phyloP scores from a whole-genome alignment of 2,329 filamentous ascomycete species.

The Pseudogymnoascus sp. region DNA sequence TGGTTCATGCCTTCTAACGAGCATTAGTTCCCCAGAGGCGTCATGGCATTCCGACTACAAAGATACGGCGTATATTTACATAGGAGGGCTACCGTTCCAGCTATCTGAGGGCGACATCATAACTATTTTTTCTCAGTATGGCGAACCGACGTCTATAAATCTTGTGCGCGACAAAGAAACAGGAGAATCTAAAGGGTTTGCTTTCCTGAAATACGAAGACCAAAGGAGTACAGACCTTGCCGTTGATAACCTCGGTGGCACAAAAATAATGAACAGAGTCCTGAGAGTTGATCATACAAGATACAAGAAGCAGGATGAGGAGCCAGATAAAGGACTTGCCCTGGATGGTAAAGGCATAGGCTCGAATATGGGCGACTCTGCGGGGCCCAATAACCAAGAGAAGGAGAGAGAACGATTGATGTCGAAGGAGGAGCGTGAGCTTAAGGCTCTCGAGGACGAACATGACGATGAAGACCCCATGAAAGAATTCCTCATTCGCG shows the following conservation, averaged over 20 bases:
- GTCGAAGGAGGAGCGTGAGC: conserved; percentile 73
- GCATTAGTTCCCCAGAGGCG: conserved; percentile 62
- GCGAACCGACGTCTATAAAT: conserved; percentile 89
- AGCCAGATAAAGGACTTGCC: conserved; percentile 32
- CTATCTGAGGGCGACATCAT: conserved; percentile 92
- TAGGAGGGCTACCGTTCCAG: conserved; percentile 87
- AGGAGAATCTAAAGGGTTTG: conserved; percentile 89
- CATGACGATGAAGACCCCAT: conserved; percentile 97
- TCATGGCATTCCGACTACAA: conserved; percentile 98
- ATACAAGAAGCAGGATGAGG: conserved; percentile 81
- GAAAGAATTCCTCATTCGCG: conserved; percentile 81
- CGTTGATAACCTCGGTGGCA: conserved; percentile 89
- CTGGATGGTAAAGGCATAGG: not conserved
- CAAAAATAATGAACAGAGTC: conserved; percentile 69
- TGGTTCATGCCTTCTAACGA: conserved; percentile 13
- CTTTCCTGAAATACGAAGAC: conserved; percentile 96
- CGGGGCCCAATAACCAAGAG: conserved; percentile 29
- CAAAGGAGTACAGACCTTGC: conserved; percentile 92
- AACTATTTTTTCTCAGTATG: conserved; percentile 94
- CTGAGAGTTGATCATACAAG: conserved; percentile 86
- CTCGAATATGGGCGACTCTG: conserved; percentile 10
- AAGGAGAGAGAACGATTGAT: conserved; percentile 45
- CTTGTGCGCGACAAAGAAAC: conserved; percentile 92
- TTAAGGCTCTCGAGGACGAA: conserved; percentile 64
- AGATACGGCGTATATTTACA: conserved; percentile 94